Conservation (phyloP, 2,329 filamentous ascomycete species). For the Stachybotrys chlorohalonatus region DNA sequence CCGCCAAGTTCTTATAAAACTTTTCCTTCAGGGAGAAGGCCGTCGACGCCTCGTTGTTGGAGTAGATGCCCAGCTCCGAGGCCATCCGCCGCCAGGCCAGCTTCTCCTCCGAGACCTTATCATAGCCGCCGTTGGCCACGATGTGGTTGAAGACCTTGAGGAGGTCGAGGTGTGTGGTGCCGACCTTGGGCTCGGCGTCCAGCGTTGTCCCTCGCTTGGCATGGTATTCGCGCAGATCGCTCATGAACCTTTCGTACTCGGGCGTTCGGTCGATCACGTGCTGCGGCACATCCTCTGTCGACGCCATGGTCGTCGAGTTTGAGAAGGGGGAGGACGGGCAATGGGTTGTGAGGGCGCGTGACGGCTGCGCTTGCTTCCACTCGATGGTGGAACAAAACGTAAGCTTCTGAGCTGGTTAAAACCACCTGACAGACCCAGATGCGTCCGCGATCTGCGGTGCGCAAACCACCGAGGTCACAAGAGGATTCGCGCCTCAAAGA, state of each 20-base stretch:
- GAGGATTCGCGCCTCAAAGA: neutral
- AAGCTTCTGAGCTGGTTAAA: neutral
- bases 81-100: slow-evolving; percentile 78
- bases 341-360: neutral
- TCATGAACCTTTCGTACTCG: slow-evolving; percentile 74
- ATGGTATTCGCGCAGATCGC: slow-evolving; percentile 64
- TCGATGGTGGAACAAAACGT: neutral
- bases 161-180: slow-evolving; percentile 66
- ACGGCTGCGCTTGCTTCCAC: neutral
- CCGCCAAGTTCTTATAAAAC: slow-evolving; percentile 83
- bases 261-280: slow-evolving; percentile 48
- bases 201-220: slow-evolving; percentile 69
- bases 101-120: slow-evolving; percentile 74
- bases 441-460: neutral
- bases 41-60: slow-evolving; percentile 68
- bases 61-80: slow-evolving; percentile 65
- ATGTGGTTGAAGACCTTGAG: slow-evolving; percentile 72
- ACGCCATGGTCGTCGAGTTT: slow-evolving; percentile 17
- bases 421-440: neutral
- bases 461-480: neutral
- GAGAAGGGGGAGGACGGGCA: neutral
- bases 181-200: slow-evolving; percentile 75
- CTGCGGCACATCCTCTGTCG: slow-evolving; percentile 25
- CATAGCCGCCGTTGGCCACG: slow-evolving; percentile 71
- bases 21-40: slow-evolving; percentile 80